Evolutionary conservation across 2,329 filamentous ascomycete species (phyloP), one percentile per base, ranked within the genome.

Genomic region (Penicillium sp.): DNA sequence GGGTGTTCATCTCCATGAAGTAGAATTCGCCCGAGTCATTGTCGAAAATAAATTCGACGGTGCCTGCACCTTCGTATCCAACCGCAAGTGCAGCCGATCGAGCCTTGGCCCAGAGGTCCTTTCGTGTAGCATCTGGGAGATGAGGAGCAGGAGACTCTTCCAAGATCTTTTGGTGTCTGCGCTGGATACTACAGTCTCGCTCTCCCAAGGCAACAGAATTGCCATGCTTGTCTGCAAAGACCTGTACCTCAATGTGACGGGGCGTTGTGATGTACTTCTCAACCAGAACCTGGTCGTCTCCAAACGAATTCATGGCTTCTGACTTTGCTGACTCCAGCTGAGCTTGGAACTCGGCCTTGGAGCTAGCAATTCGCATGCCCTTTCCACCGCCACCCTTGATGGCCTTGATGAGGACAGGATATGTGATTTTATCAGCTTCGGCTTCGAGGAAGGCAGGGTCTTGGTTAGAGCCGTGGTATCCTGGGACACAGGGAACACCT

Each of bases 401-500:
- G 25, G 87, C 87, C 73, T 89, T 89, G 51, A 89, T 81, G 8
- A 89, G 79, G 1, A 89, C 86, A 0, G 85, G 86, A 65, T 86
- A 87, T 61, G 85, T 85, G 68, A 90, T 89, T 65, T 90, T 87
- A 68, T 85, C 85, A 7, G 95, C 94, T 74, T 94, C 87, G 10
- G 82, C 79, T 58, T 92, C 84, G 30, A 90, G 79, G 61, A 83
- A 81, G 8, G 78, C 74, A 1, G 84, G 80, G 52, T 89, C 87
- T 79, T 99, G 95, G 55, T 97, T 91, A 1, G 83, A 71, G 19
- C 95, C 95, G 75, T 98, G 95, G 72, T 99, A 99, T 0, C 95
- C 95, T 0, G 95, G 95, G 52, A 99, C 95, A 71, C 95, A 98
- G 4, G 93, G 93, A 3, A 99, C 95, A 8, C 93, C 92, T n/a